These are phyloP conservation scores for Pythium dissotocum DNA, from an alignment of 352 stramenopile genomes.

Conservation along the genomic window DNA sequence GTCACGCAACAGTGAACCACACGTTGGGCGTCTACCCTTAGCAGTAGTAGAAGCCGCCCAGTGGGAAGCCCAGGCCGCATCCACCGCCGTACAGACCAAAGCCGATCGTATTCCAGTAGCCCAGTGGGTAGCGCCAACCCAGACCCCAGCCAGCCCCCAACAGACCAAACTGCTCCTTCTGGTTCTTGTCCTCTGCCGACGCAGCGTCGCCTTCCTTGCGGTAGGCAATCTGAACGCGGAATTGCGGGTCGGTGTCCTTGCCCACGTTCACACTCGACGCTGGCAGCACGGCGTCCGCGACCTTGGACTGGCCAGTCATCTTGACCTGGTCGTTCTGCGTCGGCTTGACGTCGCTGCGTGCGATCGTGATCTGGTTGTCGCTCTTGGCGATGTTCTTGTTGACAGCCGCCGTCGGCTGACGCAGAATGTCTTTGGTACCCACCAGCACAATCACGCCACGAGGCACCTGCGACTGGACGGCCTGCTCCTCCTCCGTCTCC, in stretches of 20 bases:
- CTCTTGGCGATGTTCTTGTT: constrained; percentile 30
- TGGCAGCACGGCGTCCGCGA: background rate
- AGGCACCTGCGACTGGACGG: background rate
- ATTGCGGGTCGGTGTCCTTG: background rate
- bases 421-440: constrained; percentile 28
- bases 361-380: constrained; percentile 23
- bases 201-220: background rate
- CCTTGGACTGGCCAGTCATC: constrained; percentile 1
- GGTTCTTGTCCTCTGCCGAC: background rate
- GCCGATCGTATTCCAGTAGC: constrained; percentile 16
- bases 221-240: background rate
- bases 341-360: constrained; percentile 8
- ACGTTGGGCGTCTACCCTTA: background rate
- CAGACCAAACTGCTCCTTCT: constrained; percentile 4
- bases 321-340: constrained; percentile 14
- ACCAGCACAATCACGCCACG: constrained; percentile 11
- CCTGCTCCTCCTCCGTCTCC: background rate
- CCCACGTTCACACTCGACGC: too few species aligned
- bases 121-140: constrained; percentile 12
- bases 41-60: constrained; percentile 5
- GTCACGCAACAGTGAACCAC: constrained; percentile 2
- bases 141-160: background rate
- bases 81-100: constrained; percentile 13
- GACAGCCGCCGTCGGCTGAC: constrained; percentile 14
- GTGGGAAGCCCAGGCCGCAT: constrained; percentile 8